Conservation (phyloP, 2,329 filamentous ascomycete genomes). For the Sarocladiaceae sp. region DNA sequence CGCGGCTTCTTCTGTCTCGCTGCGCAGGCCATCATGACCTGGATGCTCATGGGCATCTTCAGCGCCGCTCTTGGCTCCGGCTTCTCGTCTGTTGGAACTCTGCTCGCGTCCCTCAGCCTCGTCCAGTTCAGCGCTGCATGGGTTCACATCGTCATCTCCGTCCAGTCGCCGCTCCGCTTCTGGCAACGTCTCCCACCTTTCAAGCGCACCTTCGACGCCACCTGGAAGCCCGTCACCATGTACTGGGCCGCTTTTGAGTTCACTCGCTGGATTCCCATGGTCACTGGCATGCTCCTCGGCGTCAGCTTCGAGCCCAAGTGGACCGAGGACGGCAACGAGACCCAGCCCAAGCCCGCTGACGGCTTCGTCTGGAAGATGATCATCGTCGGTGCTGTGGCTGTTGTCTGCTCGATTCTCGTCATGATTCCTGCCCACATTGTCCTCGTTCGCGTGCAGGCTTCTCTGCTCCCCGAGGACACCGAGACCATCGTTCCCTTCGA, state of each 20-base stretch:
- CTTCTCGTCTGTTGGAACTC: slow-evolving; percentile 35
- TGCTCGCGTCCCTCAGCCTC: slow-evolving; percentile 53
- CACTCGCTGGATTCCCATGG: slow-evolving; percentile 38
- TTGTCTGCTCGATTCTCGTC: slow-evolving; percentile 53
- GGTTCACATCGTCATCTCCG: slow-evolving; percentile 80
- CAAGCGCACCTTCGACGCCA: slow-evolving; percentile 58
- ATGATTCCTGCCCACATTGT: slow-evolving; percentile 71
- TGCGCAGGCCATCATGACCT: slow-evolving; percentile 27
- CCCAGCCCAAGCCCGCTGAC: slow-evolving; percentile 26
- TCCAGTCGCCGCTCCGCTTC: slow-evolving; percentile 56
- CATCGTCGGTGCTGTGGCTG: slow-evolving; percentile 36
- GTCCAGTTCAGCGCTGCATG: slow-evolving; percentile 68
- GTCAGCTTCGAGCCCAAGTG: slow-evolving; percentile 31
- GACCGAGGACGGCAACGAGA: slow-evolving; percentile 24
- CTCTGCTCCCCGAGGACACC: slow-evolving; percentile 72
- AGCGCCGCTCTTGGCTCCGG: slow-evolving; percentile 34
- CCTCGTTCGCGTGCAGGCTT: slow-evolving; percentile 78
- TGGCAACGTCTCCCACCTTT: slow-evolving; percentile 64
- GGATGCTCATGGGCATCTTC: slow-evolving; percentile 38
- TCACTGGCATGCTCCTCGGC: slow-evolving; percentile 35
- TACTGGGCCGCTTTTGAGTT: slow-evolving; percentile 53
- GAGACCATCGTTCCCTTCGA: slow-evolving; percentile 88
- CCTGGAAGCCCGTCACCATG: slow-evolving; percentile 60
- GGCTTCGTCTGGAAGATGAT: slow-evolving; percentile 36
- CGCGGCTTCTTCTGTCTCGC: slow-evolving; percentile 56